Percentiles rank a stretch among this genome's conserved stretches.
phyloP scores from a whole-genome alignment of 129 eudicot genomes.

The carrot (Daucus carota) region DH1_v3.0 NC_030381.2:6536501-6537000 shows the following conservation, averaged over 20 bases:
- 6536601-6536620: too few relatives aligned
- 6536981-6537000: constrained; percentile 81
- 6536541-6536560: too few relatives aligned
- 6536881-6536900: constrained; percentile 33
- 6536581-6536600: too few relatives aligned
- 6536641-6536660: too few relatives aligned
- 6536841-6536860: background rate
- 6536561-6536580: too few relatives aligned
- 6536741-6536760: constrained; percentile 65
- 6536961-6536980: too few relatives aligned
- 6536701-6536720: constrained; percentile 95
- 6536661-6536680: too few relatives aligned
- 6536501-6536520: constrained; percentile 9
- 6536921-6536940: constrained; percentile 45
- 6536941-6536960: too few relatives aligned
- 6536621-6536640: too few relatives aligned
- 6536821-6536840: too few relatives aligned
- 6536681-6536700: constrained; percentile 93
- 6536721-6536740: constrained; percentile 63
- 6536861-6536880: constrained; percentile 32
- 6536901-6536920: constrained; percentile 37
- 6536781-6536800: constrained; percentile 58
- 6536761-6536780: constrained; percentile 64
- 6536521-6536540: too few relatives aligned
- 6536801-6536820: too few relatives aligned